Conservation (phyloP, 345 rosid genomes). For the Populus pruinosa region DNA sequence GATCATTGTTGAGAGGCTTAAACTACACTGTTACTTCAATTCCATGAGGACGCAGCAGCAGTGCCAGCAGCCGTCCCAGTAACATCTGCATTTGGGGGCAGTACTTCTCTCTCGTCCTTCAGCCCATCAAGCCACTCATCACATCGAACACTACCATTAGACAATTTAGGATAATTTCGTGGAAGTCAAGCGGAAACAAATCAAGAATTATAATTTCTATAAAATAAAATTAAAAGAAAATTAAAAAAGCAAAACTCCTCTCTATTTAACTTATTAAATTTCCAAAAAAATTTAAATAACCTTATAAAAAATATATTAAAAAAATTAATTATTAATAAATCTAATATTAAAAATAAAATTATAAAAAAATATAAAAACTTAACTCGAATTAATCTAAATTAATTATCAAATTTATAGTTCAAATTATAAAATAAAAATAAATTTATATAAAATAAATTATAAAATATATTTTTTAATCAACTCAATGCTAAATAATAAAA, state of each 20-base stretch:
- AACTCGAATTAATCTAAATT: fast-evolving
- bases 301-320: too few species aligned
- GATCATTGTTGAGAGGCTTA: conserved; percentile 79
- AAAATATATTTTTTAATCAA: too few species aligned
- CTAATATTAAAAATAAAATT: too few species aligned
- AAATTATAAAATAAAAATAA: fast-evolving
- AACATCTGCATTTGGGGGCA: conserved; percentile 54
- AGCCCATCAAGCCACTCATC: conserved; percentile 11
- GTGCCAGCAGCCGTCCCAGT: conserved; percentile 32
- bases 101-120: conserved; percentile 66
- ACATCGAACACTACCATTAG: neutral
- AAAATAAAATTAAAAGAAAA: too few species aligned
- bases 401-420: fast-evolving
- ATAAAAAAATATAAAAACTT: too few species aligned
- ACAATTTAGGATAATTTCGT: neutral
- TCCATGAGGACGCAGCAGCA: conserved; percentile 64
- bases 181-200: too few species aligned
- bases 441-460: too few species aligned
- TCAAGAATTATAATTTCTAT: too few species aligned
- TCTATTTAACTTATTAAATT: fast-evolving
- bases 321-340: too few species aligned
- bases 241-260: too few species aligned
- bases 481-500: too few species aligned
- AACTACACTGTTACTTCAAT: conserved; percentile 78
- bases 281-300: too few species aligned